Conservation (phyloP, 2,329 filamentous ascomycete species). For the Pseudogymnoascus sp. region DNA sequence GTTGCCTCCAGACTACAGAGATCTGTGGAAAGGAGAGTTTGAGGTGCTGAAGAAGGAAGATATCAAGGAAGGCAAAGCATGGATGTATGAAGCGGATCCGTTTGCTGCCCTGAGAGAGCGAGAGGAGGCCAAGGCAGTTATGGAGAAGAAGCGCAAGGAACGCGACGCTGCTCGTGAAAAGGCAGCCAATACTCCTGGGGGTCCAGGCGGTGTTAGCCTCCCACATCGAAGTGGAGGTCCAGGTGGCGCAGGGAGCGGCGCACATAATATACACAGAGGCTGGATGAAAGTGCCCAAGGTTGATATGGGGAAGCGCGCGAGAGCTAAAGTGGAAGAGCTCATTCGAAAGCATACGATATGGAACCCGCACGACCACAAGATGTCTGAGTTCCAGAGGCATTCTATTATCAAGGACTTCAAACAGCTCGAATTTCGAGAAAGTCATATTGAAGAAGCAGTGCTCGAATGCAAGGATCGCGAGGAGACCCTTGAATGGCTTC, state of each 20-base stretch:
- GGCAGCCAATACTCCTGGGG: constrained; percentile 55
- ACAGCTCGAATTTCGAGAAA: constrained; percentile 77
- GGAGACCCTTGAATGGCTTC: constrained; percentile 89
- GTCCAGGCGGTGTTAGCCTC: constrained; percentile 40
- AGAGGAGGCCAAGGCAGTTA: constrained; percentile 66
- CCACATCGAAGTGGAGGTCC: constrained; percentile 42
- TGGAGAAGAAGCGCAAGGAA: constrained; percentile 74
- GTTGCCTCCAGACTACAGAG: constrained; percentile 81
- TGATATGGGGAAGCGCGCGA: constrained; percentile 80
- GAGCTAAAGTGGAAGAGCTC: constrained; percentile 70
- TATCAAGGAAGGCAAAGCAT: constrained; percentile 67
- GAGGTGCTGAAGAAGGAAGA: constrained; percentile 74
- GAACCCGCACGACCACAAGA: constrained; percentile 71
- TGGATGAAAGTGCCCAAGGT: constrained; percentile 85
- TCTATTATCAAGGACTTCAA: constrained; percentile 65
- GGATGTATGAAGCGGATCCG: constrained; percentile 94
- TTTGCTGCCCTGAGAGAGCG: constrained; percentile 75
- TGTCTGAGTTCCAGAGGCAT: constrained; percentile 51
- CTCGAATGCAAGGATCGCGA: constrained; percentile 84
- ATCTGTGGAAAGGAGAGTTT: constrained; percentile 86
- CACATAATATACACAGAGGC: constrained; percentile 48
- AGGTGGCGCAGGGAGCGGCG: constrained; percentile 28
- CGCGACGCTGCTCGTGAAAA: constrained; percentile 61
- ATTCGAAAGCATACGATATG: constrained; percentile 73
- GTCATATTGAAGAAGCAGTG: constrained; percentile 82